A percentile compares a stretch with the other conserved stretches of the same genome.
Evolutionary conservation across 1,139 yeast genomes (phyloP).

Genomic region (Suhomyces bolitotheri): DNA sequence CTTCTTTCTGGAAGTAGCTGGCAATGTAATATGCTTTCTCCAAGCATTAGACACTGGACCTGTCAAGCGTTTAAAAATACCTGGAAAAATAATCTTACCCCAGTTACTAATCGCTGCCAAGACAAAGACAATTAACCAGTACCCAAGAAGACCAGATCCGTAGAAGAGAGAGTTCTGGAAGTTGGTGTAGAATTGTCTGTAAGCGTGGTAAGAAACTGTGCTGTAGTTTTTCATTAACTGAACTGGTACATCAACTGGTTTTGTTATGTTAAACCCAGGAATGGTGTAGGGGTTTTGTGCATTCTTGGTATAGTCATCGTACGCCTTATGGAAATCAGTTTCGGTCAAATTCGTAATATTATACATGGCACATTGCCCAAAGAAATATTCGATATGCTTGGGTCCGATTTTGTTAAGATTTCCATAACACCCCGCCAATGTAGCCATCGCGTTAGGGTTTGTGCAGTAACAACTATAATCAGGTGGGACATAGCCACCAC

Average conservation of each 20-base stretch:
- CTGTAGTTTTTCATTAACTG: conserved; percentile 18
- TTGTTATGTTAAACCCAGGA: conserved; percentile 22
- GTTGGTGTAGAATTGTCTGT: conserved; percentile 13
- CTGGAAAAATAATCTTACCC: conserved; percentile 31
- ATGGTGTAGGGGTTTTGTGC: conserved; percentile 24
- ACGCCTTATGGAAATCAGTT: conserved; percentile 19
- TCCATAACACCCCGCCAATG: conserved; percentile 5
- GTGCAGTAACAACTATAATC: conserved; percentile 3
- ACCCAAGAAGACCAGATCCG: conserved; percentile 51
- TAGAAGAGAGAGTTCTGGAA: conserved; percentile 40
- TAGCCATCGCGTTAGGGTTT: conserved; percentile 5
- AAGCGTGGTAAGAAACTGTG: conserved; percentile 21
- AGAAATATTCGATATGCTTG: background rate
- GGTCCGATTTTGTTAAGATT: background rate
- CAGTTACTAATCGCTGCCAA: conserved; percentile 46
- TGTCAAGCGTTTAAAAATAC: conserved; percentile 21
- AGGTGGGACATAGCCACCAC: background rate
- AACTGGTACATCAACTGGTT: conserved; percentile 26
- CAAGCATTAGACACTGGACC: conserved; percentile 26
- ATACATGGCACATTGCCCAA: conserved; percentile 6
- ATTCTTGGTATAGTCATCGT: conserved; percentile 17
- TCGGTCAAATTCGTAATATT: conserved; percentile 16
- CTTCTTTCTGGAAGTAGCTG: conserved; percentile 29
- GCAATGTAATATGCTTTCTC: conserved; percentile 33
- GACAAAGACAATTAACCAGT: conserved; percentile 49